These are phyloP conservation scores for Aurantiochytrium sp. DNA, from an alignment of 108 stramenopile species.

Conservation along the genomic window DNA sequence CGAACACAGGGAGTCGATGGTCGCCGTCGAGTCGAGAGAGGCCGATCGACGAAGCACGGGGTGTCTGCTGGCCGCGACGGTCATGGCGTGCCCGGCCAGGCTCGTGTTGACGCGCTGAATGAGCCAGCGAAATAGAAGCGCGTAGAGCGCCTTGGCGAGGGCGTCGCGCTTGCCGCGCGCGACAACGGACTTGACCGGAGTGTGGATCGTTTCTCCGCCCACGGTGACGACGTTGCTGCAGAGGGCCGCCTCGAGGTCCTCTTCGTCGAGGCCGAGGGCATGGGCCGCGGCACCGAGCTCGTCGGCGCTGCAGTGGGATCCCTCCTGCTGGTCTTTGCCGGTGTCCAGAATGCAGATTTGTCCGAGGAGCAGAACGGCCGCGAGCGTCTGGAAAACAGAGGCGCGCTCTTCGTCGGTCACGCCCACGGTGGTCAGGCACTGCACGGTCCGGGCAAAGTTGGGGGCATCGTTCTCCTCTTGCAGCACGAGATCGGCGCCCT, in stretches of 20 bases:
- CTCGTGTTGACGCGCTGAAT: conserved; percentile 45
- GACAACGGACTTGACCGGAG: neutral
- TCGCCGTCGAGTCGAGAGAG: neutral
- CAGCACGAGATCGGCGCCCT: conserved; percentile 32
- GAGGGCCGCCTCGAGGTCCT: conserved; percentile 67
- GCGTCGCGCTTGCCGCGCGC: conserved; percentile 32
- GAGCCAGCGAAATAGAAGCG: conserved; percentile 49
- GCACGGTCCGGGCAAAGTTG: conserved; percentile 73
- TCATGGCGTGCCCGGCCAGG: conserved; percentile 41
- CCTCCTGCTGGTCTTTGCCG: neutral
- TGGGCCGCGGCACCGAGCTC: conserved; percentile 57
- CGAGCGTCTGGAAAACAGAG: conserved; percentile 39
- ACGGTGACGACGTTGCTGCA: conserved; percentile 55
- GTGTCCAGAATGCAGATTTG: neutral
- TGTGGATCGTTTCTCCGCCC: neutral
- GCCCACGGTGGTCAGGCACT: conserved; percentile 47
- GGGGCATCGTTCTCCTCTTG: conserved; percentile 66
- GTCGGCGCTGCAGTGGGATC: neutral
- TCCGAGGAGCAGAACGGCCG: conserved; percentile 31
- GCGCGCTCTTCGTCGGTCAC: conserved; percentile 32
- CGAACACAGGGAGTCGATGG: neutral
- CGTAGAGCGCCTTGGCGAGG: conserved; percentile 49
- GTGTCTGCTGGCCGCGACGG: neutral
- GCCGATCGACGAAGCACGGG: neutral
- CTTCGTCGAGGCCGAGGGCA: conserved; percentile 73